Conservation (phyloP, 257 asterid species). For the Scutellaria barbata region DNA sequence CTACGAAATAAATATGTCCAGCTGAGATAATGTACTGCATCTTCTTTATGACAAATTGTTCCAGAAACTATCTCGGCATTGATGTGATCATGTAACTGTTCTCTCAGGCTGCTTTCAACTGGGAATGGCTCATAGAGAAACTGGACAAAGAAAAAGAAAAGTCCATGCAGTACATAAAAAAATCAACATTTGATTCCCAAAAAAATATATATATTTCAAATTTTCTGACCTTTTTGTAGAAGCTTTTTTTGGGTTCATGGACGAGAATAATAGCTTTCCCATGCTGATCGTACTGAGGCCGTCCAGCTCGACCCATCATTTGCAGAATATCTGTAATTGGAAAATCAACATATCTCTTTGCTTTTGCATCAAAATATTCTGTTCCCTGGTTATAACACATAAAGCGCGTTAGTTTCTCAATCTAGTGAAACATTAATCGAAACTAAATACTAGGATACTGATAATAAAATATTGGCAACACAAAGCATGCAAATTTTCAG, state of each 20-base stretch:
- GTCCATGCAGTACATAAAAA: not conserved
- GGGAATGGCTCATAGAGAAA: constrained; percentile 99
- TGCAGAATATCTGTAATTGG: constrained; percentile 96
- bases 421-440: constrained; percentile 18
- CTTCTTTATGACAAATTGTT: constrained; percentile 91
- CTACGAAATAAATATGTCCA: constrained; percentile 98
- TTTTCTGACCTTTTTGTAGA: constrained; percentile 81
- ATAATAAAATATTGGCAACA: constrained; percentile 4
- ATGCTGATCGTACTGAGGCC: constrained; percentile 97
- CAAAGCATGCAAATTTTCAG: not conserved
- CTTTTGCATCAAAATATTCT: constrained; percentile 87
- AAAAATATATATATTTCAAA: not conserved
- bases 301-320: constrained; percentile 99
- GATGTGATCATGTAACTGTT: constrained; percentile 92
- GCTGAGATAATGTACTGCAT: constrained; percentile 95
- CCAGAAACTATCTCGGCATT: constrained; percentile 98
- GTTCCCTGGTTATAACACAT: constrained; percentile 71
- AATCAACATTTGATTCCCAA: not conserved
- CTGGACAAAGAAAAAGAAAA: constrained; percentile 47
- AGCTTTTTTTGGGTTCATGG: constrained; percentile 98
- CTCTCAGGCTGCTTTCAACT: constrained; percentile 98
- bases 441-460: not conserved
- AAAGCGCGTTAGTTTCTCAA: constrained; percentile 16
- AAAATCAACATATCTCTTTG: constrained; percentile 94
- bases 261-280: constrained; percentile 99